A percentile compares a stretch with the other conserved stretches of the same genome.
Conservation (phyloP, 495 filamentous ascomycete species). For the Daldinia vernicosa region DNA sequence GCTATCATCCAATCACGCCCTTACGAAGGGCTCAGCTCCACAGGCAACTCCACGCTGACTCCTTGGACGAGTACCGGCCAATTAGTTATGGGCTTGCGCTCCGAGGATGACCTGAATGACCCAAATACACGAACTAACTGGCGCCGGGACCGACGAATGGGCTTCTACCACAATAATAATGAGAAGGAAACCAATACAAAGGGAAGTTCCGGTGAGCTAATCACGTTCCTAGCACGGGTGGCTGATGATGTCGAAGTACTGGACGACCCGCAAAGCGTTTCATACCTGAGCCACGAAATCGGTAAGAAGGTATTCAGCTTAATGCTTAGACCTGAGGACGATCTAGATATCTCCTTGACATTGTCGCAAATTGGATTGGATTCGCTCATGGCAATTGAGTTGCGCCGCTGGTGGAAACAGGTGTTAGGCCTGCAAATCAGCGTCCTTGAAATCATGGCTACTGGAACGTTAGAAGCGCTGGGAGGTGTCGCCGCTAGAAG, state of each 20-base stretch:
- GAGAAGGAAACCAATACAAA: not conserved
- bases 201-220: not conserved
- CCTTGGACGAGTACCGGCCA: not conserved
- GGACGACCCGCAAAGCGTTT: not conserved
- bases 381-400: constrained; percentile 1
- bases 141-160: not conserved
- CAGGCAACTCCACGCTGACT: not conserved
- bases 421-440: not conserved
- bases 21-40: not conserved
- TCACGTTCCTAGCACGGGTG: not conserved
- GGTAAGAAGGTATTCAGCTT: not conserved
- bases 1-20: constrained; percentile 11
- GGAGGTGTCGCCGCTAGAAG: not conserved
- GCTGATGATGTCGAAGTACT: not conserved
- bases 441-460: constrained; percentile 3
- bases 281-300: not conserved
- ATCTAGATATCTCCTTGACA: not conserved
- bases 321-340: not conserved
- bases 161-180: constrained; percentile 3
- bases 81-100: not conserved
- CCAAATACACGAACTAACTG: not conserved
- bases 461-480: not conserved
- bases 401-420: not conserved
- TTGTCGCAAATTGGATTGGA: not conserved
- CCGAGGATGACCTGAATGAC: not conserved